Evolutionary conservation across 495 filamentous ascomycete species (phyloP).

Genomic region (Aspergillus diversus): DNA sequence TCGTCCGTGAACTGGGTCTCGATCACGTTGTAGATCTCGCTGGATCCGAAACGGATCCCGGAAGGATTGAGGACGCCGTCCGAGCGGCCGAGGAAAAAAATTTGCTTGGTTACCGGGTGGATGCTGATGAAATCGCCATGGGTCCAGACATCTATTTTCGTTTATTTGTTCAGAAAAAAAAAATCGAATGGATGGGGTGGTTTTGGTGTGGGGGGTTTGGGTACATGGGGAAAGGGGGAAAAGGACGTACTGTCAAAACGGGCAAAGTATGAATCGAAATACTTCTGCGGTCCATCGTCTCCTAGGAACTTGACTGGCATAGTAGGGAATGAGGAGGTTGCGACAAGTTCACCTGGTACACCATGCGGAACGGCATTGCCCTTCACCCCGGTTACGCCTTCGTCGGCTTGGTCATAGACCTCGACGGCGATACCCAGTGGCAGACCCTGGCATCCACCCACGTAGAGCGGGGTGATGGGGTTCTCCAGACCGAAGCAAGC

Average conservation of each 20-base stretch:
- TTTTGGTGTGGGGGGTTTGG: not conserved
- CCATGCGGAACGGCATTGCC: constrained; percentile 61
- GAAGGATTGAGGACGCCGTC: constrained; percentile 81
- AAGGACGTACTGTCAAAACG: constrained; percentile 49
- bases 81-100: constrained; percentile 72
- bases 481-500: constrained; percentile 72
- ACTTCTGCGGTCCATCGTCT: constrained; percentile 56
- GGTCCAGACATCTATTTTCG: constrained; percentile 65
- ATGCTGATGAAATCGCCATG: constrained; percentile 78
- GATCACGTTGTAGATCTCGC: constrained; percentile 76
- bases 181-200: not conserved
- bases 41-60: constrained; percentile 76
- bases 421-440: constrained; percentile 66
- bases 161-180: not conserved
- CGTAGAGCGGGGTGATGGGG: constrained; percentile 69
- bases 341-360: constrained; percentile 73
- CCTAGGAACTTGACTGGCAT: constrained; percentile 76
- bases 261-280: constrained; percentile 72
- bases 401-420: constrained; percentile 64
- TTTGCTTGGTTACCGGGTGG: constrained; percentile 66
- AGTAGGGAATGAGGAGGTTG: constrained; percentile 69
- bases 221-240: not conserved
- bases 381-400: constrained; percentile 53
- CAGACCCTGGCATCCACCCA: constrained; percentile 69
- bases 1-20: constrained; percentile 65